A percentile compares a stretch with the other conserved stretches of the same genome.
phyloP scores from a whole-genome alignment of 2,329 filamentous ascomycete genomes.

The Aspergillus persii region DNA sequence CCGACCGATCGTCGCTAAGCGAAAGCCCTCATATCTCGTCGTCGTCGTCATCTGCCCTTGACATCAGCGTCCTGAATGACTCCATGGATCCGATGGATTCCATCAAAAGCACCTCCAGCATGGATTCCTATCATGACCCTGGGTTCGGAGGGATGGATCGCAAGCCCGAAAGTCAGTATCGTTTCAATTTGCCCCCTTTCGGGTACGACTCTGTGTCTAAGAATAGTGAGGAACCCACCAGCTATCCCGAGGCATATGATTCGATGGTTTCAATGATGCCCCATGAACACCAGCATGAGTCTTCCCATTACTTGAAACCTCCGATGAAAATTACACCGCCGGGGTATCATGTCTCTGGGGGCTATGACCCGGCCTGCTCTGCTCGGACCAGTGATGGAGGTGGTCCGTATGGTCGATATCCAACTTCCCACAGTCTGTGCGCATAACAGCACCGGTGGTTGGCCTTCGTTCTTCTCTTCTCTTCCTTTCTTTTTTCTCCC shows the following conservation, averaged over 20 bases:
- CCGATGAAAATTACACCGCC: conserved; percentile 21
- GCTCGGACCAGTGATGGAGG: conserved; percentile 20
- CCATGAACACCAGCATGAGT: conserved; percentile 24
- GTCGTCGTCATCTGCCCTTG: conserved; percentile 39
- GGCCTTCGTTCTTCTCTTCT: conserved; percentile 12
- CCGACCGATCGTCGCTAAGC: conserved; percentile 38
- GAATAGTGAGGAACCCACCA: conserved; percentile 22
- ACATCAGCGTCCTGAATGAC: conserved; percentile 38
- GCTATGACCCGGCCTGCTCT: conserved; percentile 33
- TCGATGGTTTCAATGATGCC: conserved; percentile 30
- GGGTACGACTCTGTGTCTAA: conserved; percentile 27
- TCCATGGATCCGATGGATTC: conserved; percentile 41
- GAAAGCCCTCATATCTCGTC: conserved; percentile 41
- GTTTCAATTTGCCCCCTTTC: conserved; percentile 25
- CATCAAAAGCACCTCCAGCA: conserved; percentile 31
- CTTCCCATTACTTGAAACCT: conserved; percentile 27
- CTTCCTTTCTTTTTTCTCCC: background rate
- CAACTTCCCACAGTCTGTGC: conserved; percentile 36
- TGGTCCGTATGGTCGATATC: conserved; percentile 32
- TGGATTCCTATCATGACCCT: conserved; percentile 36
- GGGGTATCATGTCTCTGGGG: conserved; percentile 24
- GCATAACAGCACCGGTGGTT: conserved; percentile 21
- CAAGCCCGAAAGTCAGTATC: conserved; percentile 24
- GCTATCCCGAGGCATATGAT: conserved; percentile 31
- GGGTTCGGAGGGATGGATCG: conserved; percentile 25